Evolutionary conservation across 768 basidiomycete species (phyloP), one percentile per base, ranked within the genome.

Genomic region (Rhizopogon rudus): DNA sequence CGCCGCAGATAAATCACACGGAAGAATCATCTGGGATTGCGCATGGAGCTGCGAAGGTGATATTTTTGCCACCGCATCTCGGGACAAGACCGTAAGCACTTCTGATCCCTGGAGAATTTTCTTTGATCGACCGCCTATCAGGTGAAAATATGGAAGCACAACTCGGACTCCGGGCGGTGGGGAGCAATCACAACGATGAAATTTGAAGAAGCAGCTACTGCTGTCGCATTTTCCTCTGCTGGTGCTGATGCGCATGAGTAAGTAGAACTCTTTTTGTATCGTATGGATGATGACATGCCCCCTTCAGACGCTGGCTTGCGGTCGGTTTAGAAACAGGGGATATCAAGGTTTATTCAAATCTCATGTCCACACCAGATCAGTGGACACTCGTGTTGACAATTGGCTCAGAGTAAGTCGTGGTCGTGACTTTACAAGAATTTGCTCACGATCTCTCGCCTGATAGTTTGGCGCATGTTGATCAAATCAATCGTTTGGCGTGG

Each of bases 1-100:
- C 20, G 81, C 82, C 5, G 78, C 81, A 14, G 84, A 93, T 55
- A 96, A 91, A 71, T 85, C 91, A 0, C 97, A 98, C 69, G 81
- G 81, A 1, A 81, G 97, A 40, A 97, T 99, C 63, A 88, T 99
- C 37, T 95, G 97, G 93, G 97, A 98, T 67, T 91, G 90, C 63
- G 82, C 85, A 13, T 99, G 95, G 93, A 78, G 88, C 1, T 64
- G 72, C 1, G 86, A 91, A 60, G 84, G 85, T 6, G 80, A 85
- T 61, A 64, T 87, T 14, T 99, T 99, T 64, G 94, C 86, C 10
- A 98, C 97, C 2, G 95, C 91, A 1, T 94, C 95, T 3, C 81
- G 97, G 42, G 97, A 99, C 71, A 98, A 96, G 74, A 92, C 91
- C 13, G 95, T 92, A 60, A 53, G 81, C 60, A 16, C 17, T 22